A percentile compares a stretch with the other conserved stretches of the same genome.
Conservation (phyloP, 2,329 filamentous ascomycete species). For the Ceratocystis cubensis region DNA sequence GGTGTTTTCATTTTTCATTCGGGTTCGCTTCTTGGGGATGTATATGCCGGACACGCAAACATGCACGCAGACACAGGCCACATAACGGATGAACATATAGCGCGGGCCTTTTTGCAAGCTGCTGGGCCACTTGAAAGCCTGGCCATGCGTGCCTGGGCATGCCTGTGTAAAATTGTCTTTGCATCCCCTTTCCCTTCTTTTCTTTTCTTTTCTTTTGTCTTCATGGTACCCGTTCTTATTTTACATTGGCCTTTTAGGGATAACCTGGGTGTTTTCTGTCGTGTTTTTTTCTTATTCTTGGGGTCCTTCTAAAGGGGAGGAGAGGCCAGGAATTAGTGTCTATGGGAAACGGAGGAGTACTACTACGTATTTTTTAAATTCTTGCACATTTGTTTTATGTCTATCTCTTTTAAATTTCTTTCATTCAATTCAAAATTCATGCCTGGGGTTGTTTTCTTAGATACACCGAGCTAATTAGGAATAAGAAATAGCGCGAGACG, state of each 20-base stretch:
- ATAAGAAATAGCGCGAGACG: too few relatives aligned
- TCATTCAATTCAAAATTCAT: too few relatives aligned
- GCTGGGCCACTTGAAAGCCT: too few relatives aligned
- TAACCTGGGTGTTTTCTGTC: neutral
- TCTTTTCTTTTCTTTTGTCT: slow-evolving; percentile 16
- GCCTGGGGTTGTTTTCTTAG: too few relatives aligned
- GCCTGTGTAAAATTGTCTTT: neutral
- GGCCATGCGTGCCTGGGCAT: too few relatives aligned
- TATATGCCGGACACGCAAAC: neutral
- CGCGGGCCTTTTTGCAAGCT: too few relatives aligned
- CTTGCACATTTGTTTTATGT: slow-evolving; percentile 11
- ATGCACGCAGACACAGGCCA: neutral
- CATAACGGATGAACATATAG: neutral
- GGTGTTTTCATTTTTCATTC: neutral
- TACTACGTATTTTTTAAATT: too few relatives aligned
- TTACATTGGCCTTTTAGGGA: neutral
- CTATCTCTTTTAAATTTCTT: neutral
- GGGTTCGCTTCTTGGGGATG: neutral
- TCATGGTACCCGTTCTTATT: neutral
- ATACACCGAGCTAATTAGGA: too few relatives aligned
- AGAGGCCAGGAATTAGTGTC: neutral
- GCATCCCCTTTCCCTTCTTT: slow-evolving; percentile 1
- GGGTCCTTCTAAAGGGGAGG: neutral
- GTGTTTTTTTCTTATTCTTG: slow-evolving; percentile 3
- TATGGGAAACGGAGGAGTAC: too few relatives aligned